Base-by-base conservation (phyloP, 2,329 filamentous ascomycete genomes). In the Hymenoscyphus linearis region DNA sequence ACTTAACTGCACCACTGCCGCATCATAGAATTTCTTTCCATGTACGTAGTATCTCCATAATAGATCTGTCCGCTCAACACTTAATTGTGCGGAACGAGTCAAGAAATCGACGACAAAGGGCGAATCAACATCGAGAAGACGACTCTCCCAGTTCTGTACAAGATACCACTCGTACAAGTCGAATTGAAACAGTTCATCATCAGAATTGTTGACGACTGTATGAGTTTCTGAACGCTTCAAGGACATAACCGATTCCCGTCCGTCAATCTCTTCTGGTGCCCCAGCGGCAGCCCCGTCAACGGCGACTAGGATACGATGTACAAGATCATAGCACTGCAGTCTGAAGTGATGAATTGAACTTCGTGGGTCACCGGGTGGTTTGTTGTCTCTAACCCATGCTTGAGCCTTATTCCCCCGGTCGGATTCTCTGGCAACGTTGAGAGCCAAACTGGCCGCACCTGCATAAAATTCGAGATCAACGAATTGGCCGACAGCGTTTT, bases 91-190 rank as follows among this genome's bases (percentile, higher is more conserved):
- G 62, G 91, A 87, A 58, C 89, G 86, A 70, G 90, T 82, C 2
- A 99, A 83, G 73, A 96, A 99, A 2, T 87, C 89, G 50, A 96
- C 83, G 27, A 98, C 91, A 69, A 92, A 93, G 0, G 88, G 85
- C 4, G 93, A 96, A 61, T 93, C 85, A 57, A 95, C 91, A 37
- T 88, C 86, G 36, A 99, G 83, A 31, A 99, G 83, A 14, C 92
- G 88, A 65, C 97, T 91, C 10, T 85, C 89, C 86, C 90, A 93
- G 18, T 89, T 88, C 73, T 93, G 87, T 59, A 83, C 77, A 67
- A 98, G 86, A 75, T 99, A 99, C 93, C 95, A 99, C 70, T 97
- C 93, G 73, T 97, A 99, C n/a, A 99, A 81, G 69, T 91, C 91
- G 64, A 91, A 96, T 73, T 98, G 89, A 78, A 99, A 99, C 4